Evolutionary conservation across 345 rosid species (phyloP), one percentile per base, ranked within the genome.

Genomic region (Brassica rapa): DNA sequence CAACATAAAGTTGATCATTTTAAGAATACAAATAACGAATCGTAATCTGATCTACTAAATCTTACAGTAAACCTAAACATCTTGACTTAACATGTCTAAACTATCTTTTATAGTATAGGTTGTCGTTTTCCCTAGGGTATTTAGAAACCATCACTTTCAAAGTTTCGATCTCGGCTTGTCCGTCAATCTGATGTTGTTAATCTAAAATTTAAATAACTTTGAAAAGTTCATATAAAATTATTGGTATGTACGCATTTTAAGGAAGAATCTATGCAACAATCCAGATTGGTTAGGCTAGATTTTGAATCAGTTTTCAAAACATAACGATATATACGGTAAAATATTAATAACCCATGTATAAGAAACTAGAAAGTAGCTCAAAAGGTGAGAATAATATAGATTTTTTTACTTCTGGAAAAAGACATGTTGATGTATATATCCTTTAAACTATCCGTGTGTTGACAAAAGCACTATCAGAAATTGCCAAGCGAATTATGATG

Each of bases 91-190:
- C 68, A 23, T 67, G 77, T 73, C 32, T 78, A 66, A 78, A 57
- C 72, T 66, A 60, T 30, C 62, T n/a, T n/a, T 23, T 66, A 24
- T 72, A 41, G 39, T 35, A 60, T 46, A 60, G 49, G 46, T 9
- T 71, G 71, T 77, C 72, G 3, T 65, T 64, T 62, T 71, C 68
- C 46, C 35, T 60, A 78, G 21, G 74, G 64, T 53, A 53, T 53
- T 79, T 79, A 49, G 56, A 73, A 69, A 79, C 70, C 61, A 67
- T 68, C 78, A 49, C 74, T 73, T 73, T 79, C 78, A 24, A 61
- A 33, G 74, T 67, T 73, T 67, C 57, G 30, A 24, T 79, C 78
- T 73, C 64, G 66, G 55, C 59, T 68, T 12, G 62, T 67, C 62
- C 82, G 19, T 53, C 59, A 53, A 16, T 53, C 5, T 16, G 16